phyloP scores from a whole-genome alignment of 179 eudicot genomes.

The Vitellaria paradoxa region DNA sequence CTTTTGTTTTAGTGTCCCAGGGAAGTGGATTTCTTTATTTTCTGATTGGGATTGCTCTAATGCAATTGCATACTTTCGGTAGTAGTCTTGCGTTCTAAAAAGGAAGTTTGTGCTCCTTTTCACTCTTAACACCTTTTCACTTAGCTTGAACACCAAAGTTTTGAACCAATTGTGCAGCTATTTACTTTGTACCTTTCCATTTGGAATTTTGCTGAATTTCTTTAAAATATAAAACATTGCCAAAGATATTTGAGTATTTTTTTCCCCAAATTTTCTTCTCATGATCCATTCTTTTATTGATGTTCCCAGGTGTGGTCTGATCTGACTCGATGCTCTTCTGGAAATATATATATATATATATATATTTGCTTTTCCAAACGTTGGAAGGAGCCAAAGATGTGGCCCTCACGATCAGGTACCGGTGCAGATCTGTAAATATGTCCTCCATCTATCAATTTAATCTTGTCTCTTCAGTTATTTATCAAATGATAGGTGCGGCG shows the following conservation, averaged over 20 bases:
- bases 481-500: neutral
- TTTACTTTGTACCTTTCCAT: neutral
- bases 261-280: too few species aligned
- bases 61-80: neutral
- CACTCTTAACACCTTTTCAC: neutral
- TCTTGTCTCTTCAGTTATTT: conserved; percentile 1
- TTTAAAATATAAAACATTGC: neutral
- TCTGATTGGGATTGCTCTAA: neutral
- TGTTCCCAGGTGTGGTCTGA: too few species aligned
- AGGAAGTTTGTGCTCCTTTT: neutral
- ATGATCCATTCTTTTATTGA: too few species aligned
- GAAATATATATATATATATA: too few species aligned
- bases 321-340: too few species aligned
- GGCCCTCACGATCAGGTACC: conserved; percentile 4
- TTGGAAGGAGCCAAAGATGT: too few species aligned
- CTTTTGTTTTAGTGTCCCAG: too few species aligned
- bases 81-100: neutral
- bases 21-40: neutral
- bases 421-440: conserved; percentile 17
- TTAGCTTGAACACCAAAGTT: neutral
- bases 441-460: neutral
- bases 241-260: neutral
- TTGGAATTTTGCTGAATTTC: neutral
- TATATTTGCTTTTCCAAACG: too few species aligned
- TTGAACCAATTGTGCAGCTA: neutral